Conservation (phyloP, 805 yeast genomes). For the Millerago galiae region DNA sequence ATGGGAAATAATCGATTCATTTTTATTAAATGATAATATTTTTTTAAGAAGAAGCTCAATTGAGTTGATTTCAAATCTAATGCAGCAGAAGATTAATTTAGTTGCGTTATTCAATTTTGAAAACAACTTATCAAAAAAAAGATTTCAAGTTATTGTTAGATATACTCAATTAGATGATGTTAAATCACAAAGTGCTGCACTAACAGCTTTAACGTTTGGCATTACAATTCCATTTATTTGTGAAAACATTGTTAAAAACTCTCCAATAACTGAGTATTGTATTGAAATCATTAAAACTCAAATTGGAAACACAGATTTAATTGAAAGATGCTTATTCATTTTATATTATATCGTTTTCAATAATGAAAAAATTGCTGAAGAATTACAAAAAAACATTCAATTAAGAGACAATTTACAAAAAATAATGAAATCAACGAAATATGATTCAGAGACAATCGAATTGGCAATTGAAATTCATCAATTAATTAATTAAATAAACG, state of each 20-base stretch:
- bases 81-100: slow-evolving; percentile 32
- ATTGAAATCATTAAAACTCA: slow-evolving; percentile 23
- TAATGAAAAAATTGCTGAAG: slow-evolving; percentile 14
- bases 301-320: slow-evolving; percentile 23
- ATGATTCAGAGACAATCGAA: slow-evolving; percentile 10
- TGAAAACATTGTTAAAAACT: slow-evolving; percentile 22
- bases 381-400: slow-evolving; percentile 1
- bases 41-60: slow-evolving; percentile 52
- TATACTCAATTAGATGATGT: slow-evolving; percentile 32
- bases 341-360: slow-evolving; percentile 20
- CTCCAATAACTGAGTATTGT: slow-evolving; percentile 22
- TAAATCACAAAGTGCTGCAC: slow-evolving; percentile 36
- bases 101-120: slow-evolving; percentile 57
- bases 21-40: slow-evolving; percentile 38
- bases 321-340: slow-evolving; percentile 28
- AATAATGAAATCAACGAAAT: not conserved
- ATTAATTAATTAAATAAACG: not conserved
- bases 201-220: slow-evolving; percentile 31
- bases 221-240: slow-evolving; percentile 31
- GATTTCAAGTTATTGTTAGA: slow-evolving; percentile 37
- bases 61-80: slow-evolving; percentile 59
- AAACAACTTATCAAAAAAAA: slow-evolving; percentile 28
- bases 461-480: slow-evolving; percentile 12
- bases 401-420: slow-evolving; percentile 6
- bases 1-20: slow-evolving; percentile 41